These are phyloP conservation scores for Puccinia coronata DNA, from an alignment of 1,284 basidiomycete genomes.

Conservation along the genomic window DNA sequence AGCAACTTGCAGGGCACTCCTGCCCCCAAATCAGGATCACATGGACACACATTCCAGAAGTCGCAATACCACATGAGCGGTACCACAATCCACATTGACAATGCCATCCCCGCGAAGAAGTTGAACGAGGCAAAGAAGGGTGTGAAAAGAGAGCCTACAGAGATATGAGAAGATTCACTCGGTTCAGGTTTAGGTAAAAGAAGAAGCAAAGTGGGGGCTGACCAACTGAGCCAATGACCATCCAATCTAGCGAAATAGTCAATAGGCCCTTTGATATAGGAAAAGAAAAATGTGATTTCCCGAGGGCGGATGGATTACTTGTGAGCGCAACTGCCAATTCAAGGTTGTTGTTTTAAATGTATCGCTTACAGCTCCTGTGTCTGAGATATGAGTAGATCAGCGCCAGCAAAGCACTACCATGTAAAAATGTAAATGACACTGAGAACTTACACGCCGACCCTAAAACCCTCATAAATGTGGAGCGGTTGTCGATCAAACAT, in stretches of 20 bases:
- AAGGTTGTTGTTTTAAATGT: not conserved
- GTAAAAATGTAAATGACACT: not conserved
- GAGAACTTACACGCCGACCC: constrained; percentile 44
- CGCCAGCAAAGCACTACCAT: not conserved
- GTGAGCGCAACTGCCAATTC: not conserved
- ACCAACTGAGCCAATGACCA: constrained; percentile 46
- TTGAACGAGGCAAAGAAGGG: constrained; percentile 46
- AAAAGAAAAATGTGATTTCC: not conserved
- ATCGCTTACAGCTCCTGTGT: constrained; percentile 45
- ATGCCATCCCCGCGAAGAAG: constrained; percentile 36
- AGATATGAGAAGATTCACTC: not conserved
- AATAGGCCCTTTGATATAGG: constrained; percentile 32
- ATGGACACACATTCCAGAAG: constrained; percentile 39
- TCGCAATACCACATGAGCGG: constrained; percentile 48
- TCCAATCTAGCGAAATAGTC: constrained; percentile 46
- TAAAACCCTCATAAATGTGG: constrained; percentile 46
- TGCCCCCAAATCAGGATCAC: not conserved
- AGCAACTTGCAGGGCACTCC: too few relatives aligned
- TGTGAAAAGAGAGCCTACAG: constrained; percentile 40
- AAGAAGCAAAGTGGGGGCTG: not conserved
- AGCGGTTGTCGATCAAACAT: constrained; percentile 56
- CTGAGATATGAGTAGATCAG: not conserved
- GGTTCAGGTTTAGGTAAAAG: not conserved
- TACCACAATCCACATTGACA: constrained; percentile 44
- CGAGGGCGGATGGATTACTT: not conserved